Conservation (phyloP, 2,329 filamentous ascomycete genomes). For the Bipolaris cookei region DNA sequence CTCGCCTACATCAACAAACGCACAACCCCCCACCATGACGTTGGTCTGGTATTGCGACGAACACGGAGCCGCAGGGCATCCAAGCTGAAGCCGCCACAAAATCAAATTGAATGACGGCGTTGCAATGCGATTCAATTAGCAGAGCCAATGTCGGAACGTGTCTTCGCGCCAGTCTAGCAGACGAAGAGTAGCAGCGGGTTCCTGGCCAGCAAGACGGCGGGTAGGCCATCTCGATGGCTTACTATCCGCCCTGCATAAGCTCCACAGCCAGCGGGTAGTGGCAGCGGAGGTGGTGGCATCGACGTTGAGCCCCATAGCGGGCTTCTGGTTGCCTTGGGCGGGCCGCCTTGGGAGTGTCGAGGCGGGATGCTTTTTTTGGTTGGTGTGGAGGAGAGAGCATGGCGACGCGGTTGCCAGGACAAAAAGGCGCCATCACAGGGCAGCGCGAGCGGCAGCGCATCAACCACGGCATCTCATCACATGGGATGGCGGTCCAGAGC, state of each 20-base stretch:
- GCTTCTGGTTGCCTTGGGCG: neutral
- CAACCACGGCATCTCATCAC: no score
- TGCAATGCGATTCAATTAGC: neutral
- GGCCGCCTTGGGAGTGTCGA: neutral
- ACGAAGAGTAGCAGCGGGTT: no score
- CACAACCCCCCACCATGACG: conserved; percentile 27
- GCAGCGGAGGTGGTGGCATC: conserved; percentile 12
- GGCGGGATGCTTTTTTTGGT: conserved; percentile 12
- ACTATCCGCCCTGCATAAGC: conserved; percentile 18
- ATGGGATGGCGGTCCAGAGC: no score
- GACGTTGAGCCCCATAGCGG: neutral
- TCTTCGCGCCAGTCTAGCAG: neutral
- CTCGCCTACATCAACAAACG: conserved; percentile 30
- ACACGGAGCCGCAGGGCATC: conserved; percentile 11
- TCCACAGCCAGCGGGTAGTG: conserved; percentile 9
- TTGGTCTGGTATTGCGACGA: conserved; percentile 11
- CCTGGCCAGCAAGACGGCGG: neutral
- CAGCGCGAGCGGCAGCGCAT: no score
- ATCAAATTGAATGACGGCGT: neutral
- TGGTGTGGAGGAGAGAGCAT: conserved; percentile 1
- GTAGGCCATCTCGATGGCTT: neutral
- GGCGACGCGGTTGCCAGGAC: no score
- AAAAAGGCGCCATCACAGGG: no score
- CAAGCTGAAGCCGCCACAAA: conserved; percentile 5
- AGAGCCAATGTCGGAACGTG: neutral